Percentiles rank a stretch among this genome's conserved stretches.
Conservation (phyloP, 306 rosid species). For the Herpetospermum pedunculosum region DNA sequence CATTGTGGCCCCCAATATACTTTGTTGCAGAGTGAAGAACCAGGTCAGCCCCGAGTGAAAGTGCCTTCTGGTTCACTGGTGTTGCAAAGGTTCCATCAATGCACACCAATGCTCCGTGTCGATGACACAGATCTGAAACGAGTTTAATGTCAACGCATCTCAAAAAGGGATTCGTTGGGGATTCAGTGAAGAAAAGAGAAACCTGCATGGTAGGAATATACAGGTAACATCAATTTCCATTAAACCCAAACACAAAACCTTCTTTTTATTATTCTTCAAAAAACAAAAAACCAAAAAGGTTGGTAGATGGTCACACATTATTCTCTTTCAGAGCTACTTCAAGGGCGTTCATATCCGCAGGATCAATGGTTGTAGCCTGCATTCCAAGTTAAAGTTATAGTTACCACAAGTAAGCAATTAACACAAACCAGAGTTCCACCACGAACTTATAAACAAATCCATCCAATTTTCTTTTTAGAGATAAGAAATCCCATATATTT, state of each 20-base stretch:
- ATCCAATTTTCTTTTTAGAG: not conserved
- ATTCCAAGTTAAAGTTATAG: slow-evolving; percentile 12
- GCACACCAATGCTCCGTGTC: slow-evolving; percentile 73
- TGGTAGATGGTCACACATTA: slow-evolving; percentile 42
- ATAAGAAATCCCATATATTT: not conserved
- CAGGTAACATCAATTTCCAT: not conserved
- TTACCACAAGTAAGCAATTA: slow-evolving; percentile 3
- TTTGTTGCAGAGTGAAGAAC: slow-evolving; percentile 78
- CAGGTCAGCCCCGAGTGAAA: slow-evolving; percentile 86
- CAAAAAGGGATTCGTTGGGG: slow-evolving; percentile 94
- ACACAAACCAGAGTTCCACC: not conserved
- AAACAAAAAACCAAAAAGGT: not conserved
- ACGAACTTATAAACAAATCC: not conserved
- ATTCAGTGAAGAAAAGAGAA: slow-evolving; percentile 85
- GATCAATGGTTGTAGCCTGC: slow-evolving; percentile 80
- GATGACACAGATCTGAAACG: slow-evolving; percentile 86
- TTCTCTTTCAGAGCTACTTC: slow-evolving; percentile 63
- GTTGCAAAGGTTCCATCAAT: slow-evolving; percentile 97
- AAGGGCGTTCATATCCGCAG: slow-evolving; percentile 64
- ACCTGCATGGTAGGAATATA: slow-evolving; percentile 40
- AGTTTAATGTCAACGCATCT: slow-evolving; percentile 87
- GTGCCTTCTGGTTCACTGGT: slow-evolving; percentile 87
- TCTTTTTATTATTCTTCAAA: too few species aligned
- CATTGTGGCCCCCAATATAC: slow-evolving; percentile 89
- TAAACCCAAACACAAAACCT: not conserved